Percentiles rank a stretch among this genome's conserved stretches.
Conservation (phyloP, 805 yeast genomes). For the Saccharomyces cerevisiae region DNA sequence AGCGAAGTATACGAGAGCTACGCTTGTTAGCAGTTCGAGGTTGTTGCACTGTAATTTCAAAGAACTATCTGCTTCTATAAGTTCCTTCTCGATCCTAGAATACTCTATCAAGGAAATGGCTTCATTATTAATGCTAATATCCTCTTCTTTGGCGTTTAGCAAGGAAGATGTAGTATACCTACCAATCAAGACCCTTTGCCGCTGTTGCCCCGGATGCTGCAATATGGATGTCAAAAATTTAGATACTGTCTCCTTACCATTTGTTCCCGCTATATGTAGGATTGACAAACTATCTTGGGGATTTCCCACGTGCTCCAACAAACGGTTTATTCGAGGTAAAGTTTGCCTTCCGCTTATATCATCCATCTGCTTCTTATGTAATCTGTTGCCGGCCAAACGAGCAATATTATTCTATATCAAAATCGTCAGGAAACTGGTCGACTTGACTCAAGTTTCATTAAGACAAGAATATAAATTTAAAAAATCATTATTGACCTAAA, state of each 20-base stretch:
- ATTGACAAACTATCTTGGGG: conserved; percentile 59
- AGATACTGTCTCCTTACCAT: conserved; percentile 89
- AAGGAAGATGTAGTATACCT: conserved; percentile 84
- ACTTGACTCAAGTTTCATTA: background rate
- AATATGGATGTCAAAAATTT: conserved; percentile 66
- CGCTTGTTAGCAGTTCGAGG: conserved; percentile 75
- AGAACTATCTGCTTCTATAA: conserved; percentile 33
- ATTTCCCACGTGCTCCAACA: conserved; percentile 48
- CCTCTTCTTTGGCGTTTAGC: conserved; percentile 65
- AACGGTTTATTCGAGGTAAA: conserved; percentile 33
- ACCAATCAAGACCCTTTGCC: conserved; percentile 38
- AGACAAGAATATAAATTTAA: background rate
- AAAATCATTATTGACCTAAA: background rate
- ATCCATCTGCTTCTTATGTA: background rate
- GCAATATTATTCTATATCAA: background rate
- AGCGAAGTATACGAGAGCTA: conserved; percentile 71
- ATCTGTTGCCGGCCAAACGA: background rate
- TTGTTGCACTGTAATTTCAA: conserved; percentile 61
- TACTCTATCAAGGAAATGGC: conserved; percentile 45
- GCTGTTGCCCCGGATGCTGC: conserved; percentile 32
- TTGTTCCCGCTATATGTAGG: conserved; percentile 87
- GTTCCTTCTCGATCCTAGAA: conserved; percentile 34
- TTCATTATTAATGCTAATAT: conserved; percentile 53
- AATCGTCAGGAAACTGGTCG: background rate
- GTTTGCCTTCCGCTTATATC: background rate